Evolutionary conservation across 371 early-diverging fungal species (phyloP).

Genomic region (Blakeslea trispora): DNA sequence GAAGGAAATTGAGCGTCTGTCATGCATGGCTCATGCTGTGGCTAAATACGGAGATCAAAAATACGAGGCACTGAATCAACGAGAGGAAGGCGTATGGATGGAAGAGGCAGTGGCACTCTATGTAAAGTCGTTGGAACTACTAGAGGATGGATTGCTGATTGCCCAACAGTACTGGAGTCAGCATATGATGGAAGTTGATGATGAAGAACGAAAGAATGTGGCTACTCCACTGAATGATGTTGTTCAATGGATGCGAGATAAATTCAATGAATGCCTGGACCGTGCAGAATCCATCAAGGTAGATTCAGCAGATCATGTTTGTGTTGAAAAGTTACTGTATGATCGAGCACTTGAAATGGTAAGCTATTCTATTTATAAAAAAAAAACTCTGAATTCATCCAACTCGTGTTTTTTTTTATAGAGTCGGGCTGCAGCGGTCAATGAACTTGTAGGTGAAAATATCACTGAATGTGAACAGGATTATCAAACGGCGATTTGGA

Average conservation of each 20-base stretch:
- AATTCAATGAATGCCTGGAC: slow-evolving; percentile 86
- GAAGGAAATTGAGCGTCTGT: slow-evolving; percentile 57
- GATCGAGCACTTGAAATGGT: slow-evolving; percentile 51
- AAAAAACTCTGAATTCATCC: too few relatives aligned
- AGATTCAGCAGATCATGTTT: slow-evolving; percentile 36
- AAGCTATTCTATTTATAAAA: background rate
- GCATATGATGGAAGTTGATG: slow-evolving; percentile 24
- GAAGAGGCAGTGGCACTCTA: slow-evolving; percentile 80
- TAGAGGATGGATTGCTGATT: slow-evolving; percentile 73
- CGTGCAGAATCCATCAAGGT: slow-evolving; percentile 56
- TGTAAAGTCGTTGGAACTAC: slow-evolving; percentile 71
- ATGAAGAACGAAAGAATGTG: slow-evolving; percentile 35
- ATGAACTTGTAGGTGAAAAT: slow-evolving; percentile 50
- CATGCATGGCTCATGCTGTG: slow-evolving; percentile 68
- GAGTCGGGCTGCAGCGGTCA: slow-evolving; percentile 32
- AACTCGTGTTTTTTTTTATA: slow-evolving; percentile 7
- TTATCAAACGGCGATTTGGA: slow-evolving; percentile 78
- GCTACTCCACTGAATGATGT: slow-evolving; percentile 52
- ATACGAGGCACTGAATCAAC: slow-evolving; percentile 37
- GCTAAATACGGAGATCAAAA: slow-evolving; percentile 64
- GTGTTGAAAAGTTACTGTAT: slow-evolving; percentile 70
- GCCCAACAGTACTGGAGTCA: slow-evolving; percentile 74
- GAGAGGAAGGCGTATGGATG: slow-evolving; percentile 25
- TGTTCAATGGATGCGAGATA: slow-evolving; percentile 87
- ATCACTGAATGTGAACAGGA: slow-evolving; percentile 70